Evolutionary conservation across 169 alveolate species (phyloP).

Genomic region (Perkinsus olseni): DNA sequence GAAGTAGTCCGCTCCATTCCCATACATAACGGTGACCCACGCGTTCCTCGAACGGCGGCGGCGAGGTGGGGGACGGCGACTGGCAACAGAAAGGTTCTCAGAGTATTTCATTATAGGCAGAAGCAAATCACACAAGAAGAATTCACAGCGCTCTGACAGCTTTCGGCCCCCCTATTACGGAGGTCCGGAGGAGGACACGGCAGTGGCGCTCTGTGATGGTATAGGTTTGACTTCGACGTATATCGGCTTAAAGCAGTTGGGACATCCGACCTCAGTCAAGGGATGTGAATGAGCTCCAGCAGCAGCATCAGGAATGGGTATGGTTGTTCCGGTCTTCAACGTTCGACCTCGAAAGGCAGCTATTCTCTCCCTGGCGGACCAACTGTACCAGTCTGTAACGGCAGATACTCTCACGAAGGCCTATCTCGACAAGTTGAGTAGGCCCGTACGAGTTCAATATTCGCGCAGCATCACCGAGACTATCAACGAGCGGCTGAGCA

Average conservation of each 20-base stretch:
- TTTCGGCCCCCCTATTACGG: neutral
- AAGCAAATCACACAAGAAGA: no score
- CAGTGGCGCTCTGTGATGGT: neutral
- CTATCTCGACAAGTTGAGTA: no score
- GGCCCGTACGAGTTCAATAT: no score
- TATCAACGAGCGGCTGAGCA: no score
- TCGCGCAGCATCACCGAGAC: no score
- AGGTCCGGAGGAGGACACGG: neutral
- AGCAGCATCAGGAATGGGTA: neutral
- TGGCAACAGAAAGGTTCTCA: neutral
- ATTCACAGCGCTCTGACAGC: neutral
- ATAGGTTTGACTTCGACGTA: neutral
- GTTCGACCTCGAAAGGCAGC: neutral
- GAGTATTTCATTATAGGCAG: no score
- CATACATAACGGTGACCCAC: neutral
- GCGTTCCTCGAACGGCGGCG: neutral
- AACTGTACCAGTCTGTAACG: no score
- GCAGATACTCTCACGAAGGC: no score
- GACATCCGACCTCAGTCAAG: neutral
- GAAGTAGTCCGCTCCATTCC: neutral
- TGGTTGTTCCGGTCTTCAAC: neutral
- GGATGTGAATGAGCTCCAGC: neutral
- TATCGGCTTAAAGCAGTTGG: neutral
- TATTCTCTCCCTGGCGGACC: no score
- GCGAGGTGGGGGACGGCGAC: neutral